phyloP scores from a whole-genome alignment of 805 yeast genomes.

The Wickerhamiella dianesei region DNA sequence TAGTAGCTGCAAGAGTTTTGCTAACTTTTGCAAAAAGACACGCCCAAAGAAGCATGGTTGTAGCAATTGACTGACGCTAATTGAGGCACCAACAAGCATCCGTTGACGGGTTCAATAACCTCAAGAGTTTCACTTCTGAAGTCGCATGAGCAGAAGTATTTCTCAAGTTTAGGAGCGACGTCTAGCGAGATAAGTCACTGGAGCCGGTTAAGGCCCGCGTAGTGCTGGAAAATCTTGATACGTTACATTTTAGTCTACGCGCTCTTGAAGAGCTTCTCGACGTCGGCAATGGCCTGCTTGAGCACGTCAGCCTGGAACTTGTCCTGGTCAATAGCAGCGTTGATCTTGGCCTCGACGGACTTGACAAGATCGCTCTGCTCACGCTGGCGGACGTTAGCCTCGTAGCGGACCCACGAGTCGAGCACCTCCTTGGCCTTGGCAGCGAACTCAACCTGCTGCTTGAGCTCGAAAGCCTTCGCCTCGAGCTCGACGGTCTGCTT shows the following conservation, averaged over 20 bases:
- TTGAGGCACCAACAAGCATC: too few relatives aligned
- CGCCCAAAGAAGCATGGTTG: too few relatives aligned
- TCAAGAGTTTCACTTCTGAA: too few relatives aligned
- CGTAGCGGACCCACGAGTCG: slow-evolving; percentile 98
- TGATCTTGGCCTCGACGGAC: slow-evolving; percentile 76
- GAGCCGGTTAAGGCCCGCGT: too few relatives aligned
- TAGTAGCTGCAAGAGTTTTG: too few relatives aligned
- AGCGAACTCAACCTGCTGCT: slow-evolving; percentile 80
- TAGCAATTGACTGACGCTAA: too few relatives aligned
- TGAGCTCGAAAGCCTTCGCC: slow-evolving; percentile 84
- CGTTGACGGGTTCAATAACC: too few relatives aligned
- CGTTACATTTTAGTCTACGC: slow-evolving; percentile 5
- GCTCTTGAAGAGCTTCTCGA: slow-evolving; percentile 60
- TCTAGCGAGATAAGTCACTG: too few relatives aligned
- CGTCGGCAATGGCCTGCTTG: slow-evolving; percentile 80
- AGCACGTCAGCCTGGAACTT: slow-evolving; percentile 89
- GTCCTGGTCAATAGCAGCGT: slow-evolving; percentile 68
- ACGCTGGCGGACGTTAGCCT: slow-evolving; percentile 86
- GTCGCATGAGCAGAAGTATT: too few relatives aligned
- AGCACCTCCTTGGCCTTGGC: slow-evolving; percentile 85
- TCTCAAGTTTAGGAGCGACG: too few relatives aligned
- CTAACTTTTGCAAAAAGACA: too few relatives aligned
- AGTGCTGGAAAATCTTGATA: not conserved
- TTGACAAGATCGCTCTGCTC: slow-evolving; percentile 88
- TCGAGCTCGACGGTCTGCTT: slow-evolving; percentile 94